These are phyloP conservation scores for Daedaleopsis sinensis DNA, from an alignment of 768 basidiomycete species.

Conservation along the genomic window DNA sequence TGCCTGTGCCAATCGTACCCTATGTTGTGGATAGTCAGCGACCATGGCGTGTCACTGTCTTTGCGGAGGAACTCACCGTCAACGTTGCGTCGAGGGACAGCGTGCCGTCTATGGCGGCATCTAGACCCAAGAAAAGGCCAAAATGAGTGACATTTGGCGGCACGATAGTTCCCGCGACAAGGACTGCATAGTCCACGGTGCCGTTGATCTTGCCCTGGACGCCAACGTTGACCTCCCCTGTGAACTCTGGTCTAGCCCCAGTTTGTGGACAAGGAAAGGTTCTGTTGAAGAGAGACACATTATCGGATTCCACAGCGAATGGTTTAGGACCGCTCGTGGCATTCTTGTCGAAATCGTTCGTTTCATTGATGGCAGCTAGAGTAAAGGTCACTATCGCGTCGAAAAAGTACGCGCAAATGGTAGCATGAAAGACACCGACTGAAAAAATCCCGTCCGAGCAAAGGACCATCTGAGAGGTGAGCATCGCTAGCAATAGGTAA, in stretches of 20 bases:
- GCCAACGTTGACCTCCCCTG: slow-evolving; percentile 24
- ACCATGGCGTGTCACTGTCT: not conserved
- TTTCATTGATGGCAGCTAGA: not conserved
- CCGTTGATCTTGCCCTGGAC: slow-evolving; percentile 36
- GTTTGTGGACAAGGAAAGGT: slow-evolving; percentile 21
- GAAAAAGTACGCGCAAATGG: no score
- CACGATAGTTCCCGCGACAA: slow-evolving; percentile 45
- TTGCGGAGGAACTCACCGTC: not conserved
- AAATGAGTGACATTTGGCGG: slow-evolving; percentile 30
- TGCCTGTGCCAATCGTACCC: no score
- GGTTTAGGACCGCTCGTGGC: slow-evolving; percentile 16
- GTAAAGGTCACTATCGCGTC: no score
- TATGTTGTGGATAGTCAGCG: slow-evolving; percentile 30
- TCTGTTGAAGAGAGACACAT: slow-evolving; percentile 22
- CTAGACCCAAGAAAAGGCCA: not conserved
- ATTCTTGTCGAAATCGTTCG: not conserved
- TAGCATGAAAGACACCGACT: no score
- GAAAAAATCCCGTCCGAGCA: no score
- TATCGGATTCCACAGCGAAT: slow-evolving; percentile 12
- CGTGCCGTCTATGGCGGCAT: not conserved
- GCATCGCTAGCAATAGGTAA: no score
- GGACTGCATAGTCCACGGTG: slow-evolving; percentile 40
- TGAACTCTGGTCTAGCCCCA: slow-evolving; percentile 20
- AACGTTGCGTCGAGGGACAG: not conserved
- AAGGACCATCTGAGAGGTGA: no score